These are phyloP conservation scores for Paspalum notatum DNA, from an alignment of 176 grass and related monocot species.

Conservation along the genomic window DNA sequence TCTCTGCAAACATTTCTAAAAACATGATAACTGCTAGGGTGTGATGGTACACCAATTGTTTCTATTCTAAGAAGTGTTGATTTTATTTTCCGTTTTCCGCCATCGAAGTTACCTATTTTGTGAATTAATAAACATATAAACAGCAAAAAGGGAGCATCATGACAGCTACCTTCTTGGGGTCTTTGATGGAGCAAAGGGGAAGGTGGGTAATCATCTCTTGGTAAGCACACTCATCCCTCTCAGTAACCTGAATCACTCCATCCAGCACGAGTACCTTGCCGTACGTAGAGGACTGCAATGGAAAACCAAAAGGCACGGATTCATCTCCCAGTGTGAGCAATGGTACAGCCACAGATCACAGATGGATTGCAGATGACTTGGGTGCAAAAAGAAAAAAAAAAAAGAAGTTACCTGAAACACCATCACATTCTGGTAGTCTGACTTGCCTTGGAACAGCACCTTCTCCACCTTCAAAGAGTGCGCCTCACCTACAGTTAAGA, in stretches of 20 bases:
- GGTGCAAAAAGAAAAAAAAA: background rate
- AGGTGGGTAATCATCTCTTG: conserved; percentile 99
- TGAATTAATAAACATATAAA: background rate
- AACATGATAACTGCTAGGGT: background rate
- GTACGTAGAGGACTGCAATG: conserved; percentile 71
- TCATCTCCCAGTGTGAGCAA: background rate
- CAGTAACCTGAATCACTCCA: conserved; percentile 92
- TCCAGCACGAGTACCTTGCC: conserved; percentile 95
- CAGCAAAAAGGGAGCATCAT: background rate
- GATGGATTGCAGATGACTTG: background rate
- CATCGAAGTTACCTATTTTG: background rate
- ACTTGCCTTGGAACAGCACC: conserved; percentile 85
- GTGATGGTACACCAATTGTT: background rate
- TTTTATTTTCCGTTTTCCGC: background rate
- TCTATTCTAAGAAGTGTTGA: background rate
- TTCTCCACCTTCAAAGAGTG: conserved; percentile 97
- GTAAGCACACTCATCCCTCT: conserved; percentile 91
- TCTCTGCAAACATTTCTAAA: background rate
- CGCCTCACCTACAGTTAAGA: conserved; percentile 64
- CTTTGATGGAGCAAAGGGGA: conserved; percentile 86
- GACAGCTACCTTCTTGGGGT: conserved; percentile 77
- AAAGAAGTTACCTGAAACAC: conserved; percentile 68
- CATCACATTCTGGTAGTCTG: conserved; percentile 93
- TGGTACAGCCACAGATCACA: background rate
- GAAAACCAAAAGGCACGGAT: conserved; percentile 18